A percentile compares a stretch with the other conserved stretches of the same genome.
These are phyloP conservation scores for Skeletonema marinoi DNA, from an alignment of 108 stramenopile genomes.

Conservation along the genomic window DNA sequence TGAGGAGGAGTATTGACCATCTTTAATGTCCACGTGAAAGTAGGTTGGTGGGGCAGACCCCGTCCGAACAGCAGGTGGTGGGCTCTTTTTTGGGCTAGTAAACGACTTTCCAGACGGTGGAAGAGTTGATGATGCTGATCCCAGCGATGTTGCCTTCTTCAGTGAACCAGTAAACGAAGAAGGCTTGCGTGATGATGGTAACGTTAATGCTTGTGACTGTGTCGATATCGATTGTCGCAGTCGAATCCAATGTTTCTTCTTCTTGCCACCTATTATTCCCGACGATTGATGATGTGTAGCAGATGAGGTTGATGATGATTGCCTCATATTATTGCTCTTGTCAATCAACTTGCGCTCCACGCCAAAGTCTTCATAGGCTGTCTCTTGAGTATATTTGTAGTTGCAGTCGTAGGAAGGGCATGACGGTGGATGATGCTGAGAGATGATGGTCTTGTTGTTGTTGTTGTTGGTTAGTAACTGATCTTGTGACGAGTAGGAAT, in stretches of 20 bases:
- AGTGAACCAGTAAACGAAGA: background rate
- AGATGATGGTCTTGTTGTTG: background rate
- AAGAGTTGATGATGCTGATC: background rate
- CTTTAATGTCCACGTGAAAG: background rate
- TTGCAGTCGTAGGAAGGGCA: slow-evolving; percentile 9
- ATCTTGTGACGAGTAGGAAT: background rate
- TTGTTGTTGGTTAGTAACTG: background rate
- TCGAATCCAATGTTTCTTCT: background rate
- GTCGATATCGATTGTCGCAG: background rate
- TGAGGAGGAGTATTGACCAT: background rate
- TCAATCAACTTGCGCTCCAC: slow-evolving; percentile 13
- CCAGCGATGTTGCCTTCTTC: background rate
- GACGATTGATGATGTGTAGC: background rate
- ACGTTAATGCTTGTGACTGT: background rate
- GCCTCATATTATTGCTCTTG: background rate
- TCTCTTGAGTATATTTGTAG: slow-evolving; percentile 6
- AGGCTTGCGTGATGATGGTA: background rate
- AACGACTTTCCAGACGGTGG: background rate
- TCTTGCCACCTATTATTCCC: background rate
- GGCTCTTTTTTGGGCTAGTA: no score
- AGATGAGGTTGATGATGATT: background rate
- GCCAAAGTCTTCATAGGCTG: slow-evolving; percentile 13
- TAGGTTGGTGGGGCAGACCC: background rate
- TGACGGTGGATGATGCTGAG: background rate
- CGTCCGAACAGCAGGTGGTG: background rate